Evolutionary conservation across 2,329 filamentous ascomycete genomes (phyloP), one percentile per base, ranked within the genome.

Genomic region (Ophidiomyces ophidiicola): DNA sequence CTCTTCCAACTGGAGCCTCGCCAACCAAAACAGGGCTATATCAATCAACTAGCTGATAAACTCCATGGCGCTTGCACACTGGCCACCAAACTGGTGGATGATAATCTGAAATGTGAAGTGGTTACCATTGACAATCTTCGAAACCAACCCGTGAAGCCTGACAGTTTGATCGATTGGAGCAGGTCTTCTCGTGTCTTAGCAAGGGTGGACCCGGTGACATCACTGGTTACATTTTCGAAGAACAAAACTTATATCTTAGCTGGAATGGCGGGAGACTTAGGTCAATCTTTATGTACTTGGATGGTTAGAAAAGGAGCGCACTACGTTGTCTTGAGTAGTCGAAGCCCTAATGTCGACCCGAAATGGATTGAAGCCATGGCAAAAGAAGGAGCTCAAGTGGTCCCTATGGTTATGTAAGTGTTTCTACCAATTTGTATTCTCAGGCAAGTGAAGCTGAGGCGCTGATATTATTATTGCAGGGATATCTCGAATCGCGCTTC

Each of bases 191-290:
- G 18, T 36, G 12, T n/a, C n/a, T n/a, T n/a, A n/a, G n/a, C n/a
- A n/a, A n/a, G n/a, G n/a, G n/a, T n/a, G n/a, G n/a, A n/a, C n/a
- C 25, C 11, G 14, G 7, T 3, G 14, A 28, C 25, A 28, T 14
- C 7, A 28, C 14, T 4, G 25, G 11, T 28, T 28, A 14, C 11
- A 14, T 28, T 14, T n/a, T 14, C 7, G 11, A 28, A 8, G 5
- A 30, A 54, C 7, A 54, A 51, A 33, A 56, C 55, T 4, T 60
- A 59, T 39, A 42, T 52, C 20, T 40, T 61, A n/a, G 45, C 53
- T 14, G 56, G 57, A 19, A 39, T 56, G 4, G 47, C 49, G 18
- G 54, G 56, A 15, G 47, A 50, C 8, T 40, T 59, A 14, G 57
- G 57, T 14, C 46, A 46, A 14, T 56, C 54, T 5, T 23, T 58